phyloP scores from a whole-genome alignment of 2,329 filamentous ascomycete species.

The Apiospora rasikravindrae region DNA sequence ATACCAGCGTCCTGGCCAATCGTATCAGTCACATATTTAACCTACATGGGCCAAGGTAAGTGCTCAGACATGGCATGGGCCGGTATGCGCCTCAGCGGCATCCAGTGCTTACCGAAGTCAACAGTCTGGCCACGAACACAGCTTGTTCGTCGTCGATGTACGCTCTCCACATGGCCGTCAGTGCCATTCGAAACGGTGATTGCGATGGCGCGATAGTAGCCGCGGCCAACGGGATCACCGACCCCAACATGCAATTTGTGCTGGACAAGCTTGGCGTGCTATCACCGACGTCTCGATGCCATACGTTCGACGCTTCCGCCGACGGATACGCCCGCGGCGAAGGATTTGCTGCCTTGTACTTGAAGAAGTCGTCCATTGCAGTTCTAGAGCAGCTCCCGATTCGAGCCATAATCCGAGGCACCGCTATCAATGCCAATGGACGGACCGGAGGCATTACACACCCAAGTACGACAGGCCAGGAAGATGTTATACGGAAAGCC shows the following conservation, averaged over 20 bases:
- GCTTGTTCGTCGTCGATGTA: conserved; percentile 40
- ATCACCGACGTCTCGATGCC: conserved; percentile 39
- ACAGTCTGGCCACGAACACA: conserved; percentile 36
- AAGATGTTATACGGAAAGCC: conserved; percentile 30
- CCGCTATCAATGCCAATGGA: conserved; percentile 32
- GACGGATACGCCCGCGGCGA: conserved; percentile 60
- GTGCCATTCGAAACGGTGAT: conserved; percentile 26
- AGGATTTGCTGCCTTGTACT: conserved; percentile 46
- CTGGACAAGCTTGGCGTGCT: conserved; percentile 38
- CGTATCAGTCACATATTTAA: conserved; percentile 41
- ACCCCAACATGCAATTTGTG: conserved; percentile 29
- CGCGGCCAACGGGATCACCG: conserved; percentile 30
- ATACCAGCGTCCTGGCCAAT: conserved; percentile 36
- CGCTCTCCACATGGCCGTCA: conserved; percentile 28
- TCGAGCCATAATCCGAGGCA: conserved; percentile 29
- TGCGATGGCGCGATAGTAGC: conserved; percentile 35
- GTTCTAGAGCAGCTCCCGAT: conserved; percentile 24
- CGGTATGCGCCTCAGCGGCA: not conserved
- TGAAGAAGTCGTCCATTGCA: conserved; percentile 28
- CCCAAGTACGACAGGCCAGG: conserved; percentile 29
- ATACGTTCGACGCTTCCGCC: conserved; percentile 49
- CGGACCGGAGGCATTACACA: conserved; percentile 29
- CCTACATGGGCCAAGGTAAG: conserved; percentile 35
- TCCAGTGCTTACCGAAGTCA: not conserved
- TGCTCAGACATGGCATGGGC: not conserved